Evolutionary conservation across 306 rosid genomes (phyloP), one percentile per base, ranked within the genome.

Genomic region (Castanospermum australe): DNA sequence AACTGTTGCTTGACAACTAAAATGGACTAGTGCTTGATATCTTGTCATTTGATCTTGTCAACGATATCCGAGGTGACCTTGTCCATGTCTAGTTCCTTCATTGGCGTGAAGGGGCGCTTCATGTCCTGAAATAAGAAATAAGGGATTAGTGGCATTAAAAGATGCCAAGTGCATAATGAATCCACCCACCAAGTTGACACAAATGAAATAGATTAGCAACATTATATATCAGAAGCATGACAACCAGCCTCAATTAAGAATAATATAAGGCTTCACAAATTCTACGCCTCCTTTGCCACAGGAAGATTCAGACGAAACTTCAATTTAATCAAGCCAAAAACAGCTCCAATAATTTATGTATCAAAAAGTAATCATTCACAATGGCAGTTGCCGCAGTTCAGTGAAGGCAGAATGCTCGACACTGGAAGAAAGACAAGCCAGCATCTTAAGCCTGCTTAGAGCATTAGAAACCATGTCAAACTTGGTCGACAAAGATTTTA

Each of bases 41-140:
- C 52, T 33, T n/a, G 24, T 76, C 64, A 36, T 14, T 72, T 79
- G 61, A 88, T 82, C 81, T 80, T 76, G 12, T 73, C 82, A 38
- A 80, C 22, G 38, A 92, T 78, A 48, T 82, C 84, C 0, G 79
- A 51, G 11, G 85, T 77, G 12, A 85, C 89, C 66, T 88, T 36
- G 14, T 66, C 81, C 89, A 88, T 87, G 86, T 88, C 82, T 70
- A 88, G 64, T 0, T 83, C 59, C 81, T 71, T 83, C 94, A 92
- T 81, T n/a, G 81, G 68, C 30, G 35, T 38, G 77, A 89, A 88
- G 1, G 97, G 97, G n/a, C 90, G 85, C 79, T 81, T 80, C 94
- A 92, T 47, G 51, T 64, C 84, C 97, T 91, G 79, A 50, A 81
- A 18, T 5, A 28, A 25, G 11, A 10, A 24, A 10, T 0, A 41